A percentile compares a stretch with the other conserved stretches of the same genome.
phyloP scores from a whole-genome alignment of 1,139 yeast species.

The Blastobotrys raffinosifermentans region DNA sequence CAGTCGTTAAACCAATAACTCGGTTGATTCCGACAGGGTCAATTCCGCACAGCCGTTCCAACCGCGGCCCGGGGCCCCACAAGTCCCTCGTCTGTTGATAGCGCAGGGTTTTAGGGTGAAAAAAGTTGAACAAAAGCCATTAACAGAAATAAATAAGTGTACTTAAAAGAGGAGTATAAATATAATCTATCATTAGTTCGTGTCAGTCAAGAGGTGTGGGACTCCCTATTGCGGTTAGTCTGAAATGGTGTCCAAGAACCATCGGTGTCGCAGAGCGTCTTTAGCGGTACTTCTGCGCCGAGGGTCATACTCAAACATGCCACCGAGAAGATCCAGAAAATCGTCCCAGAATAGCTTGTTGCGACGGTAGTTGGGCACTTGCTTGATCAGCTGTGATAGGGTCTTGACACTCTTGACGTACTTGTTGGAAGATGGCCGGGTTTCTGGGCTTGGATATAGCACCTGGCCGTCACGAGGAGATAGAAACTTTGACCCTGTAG shows the following conservation, averaged over 20 bases:
- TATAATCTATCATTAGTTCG: too few species aligned
- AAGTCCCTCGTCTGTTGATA: too few species aligned
- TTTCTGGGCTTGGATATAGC: constrained; percentile 33
- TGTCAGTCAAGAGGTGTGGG: too few species aligned
- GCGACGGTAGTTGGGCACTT: constrained; percentile 16
- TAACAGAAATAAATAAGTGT: too few species aligned
- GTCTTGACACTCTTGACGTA: constrained; percentile 47
- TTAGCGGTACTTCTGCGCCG: constrained; percentile 66
- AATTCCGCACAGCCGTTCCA: too few species aligned
- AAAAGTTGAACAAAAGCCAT: too few species aligned
- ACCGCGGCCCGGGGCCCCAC: too few species aligned
- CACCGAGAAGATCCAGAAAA: constrained; percentile 53
- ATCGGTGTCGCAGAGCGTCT: constrained; percentile 71
- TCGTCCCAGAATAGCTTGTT: constrained; percentile 39
- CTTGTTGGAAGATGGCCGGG: constrained; percentile 41
- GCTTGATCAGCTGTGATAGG: constrained; percentile 39
- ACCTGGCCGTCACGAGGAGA: constrained; percentile 14
- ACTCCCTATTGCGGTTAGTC: too few species aligned
- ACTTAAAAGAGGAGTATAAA: too few species aligned
- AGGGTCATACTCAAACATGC: constrained; percentile 79
- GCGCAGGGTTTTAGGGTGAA: too few species aligned
- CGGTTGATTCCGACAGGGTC: too few species aligned
- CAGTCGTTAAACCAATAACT: too few species aligned
- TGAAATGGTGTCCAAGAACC: constrained; percentile 30
- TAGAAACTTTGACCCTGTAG: constrained; percentile 21